Base-by-base conservation (phyloP, 768 basidiomycete genomes). In the Phaffia australis region DNA sequence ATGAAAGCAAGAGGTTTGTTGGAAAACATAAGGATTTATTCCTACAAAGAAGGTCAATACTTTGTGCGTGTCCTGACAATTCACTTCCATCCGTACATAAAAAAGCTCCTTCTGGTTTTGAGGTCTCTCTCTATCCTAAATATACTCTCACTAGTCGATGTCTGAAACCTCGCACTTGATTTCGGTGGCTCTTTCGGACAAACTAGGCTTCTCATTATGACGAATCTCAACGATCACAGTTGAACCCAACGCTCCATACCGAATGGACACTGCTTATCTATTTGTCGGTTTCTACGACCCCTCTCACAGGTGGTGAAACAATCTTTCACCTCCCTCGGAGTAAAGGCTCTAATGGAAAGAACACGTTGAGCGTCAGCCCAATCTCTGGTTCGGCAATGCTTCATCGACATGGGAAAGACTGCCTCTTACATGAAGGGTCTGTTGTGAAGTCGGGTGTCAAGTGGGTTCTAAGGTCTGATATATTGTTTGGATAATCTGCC, bases 331-430 rank as follows among this genome's bases (percentile, higher is more conserved):
- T 56, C n/a, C 49, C 61, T 29, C 54, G 63, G 21, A 42, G 46
- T 47, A 65, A 56, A 29, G 56, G 51, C 32, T 35, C 54, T 51
- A 64, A 42, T 42, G 35, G 35, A 4, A 42, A 42, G 11, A 42
- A 42, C 11, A 42, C 65, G 52, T 51, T 73, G 11, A 63, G 60
- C 6, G 70, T 74, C 29, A 56, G 52, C 23, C 68, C 73, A 6
- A 70, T 69, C 64, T 60, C 70, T 5, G 73, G 73, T 11, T 65
- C 69, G 66, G 64, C 71, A 21, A 35, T 71, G 23, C 65, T 74
- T 16, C 73, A 74, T 59, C 69, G 70, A 69, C 73, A 74, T 57
- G 73, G 73, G 18, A 69, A 68, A 19, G 73, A 71, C 2, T 74
- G 73, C 60, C 47, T 74, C 51, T 51, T 64, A 42, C 73, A 74